Percentiles rank a stretch among this genome's conserved stretches.
Evolutionary conservation across 1,139 yeast genomes (phyloP).

Genomic region (Entelexis paramagnoliae): DNA sequence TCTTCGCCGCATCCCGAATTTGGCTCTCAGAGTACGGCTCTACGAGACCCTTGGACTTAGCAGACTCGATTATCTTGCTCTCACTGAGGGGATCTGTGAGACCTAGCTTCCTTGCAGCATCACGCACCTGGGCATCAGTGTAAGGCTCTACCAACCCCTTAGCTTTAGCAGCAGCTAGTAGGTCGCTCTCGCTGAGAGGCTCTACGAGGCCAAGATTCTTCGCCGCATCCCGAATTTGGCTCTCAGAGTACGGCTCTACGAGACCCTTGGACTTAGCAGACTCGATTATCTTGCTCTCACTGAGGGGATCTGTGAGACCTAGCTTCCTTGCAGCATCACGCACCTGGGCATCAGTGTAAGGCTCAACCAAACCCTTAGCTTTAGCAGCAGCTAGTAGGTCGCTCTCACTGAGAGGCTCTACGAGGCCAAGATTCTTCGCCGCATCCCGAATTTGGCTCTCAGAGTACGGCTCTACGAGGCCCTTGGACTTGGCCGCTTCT

Average conservation of each 20-base stretch:
- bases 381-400: no score
- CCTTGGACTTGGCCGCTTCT: slow-evolving; percentile 19
- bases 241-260: slow-evolving; percentile 16
- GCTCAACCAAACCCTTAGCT: no score
- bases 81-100: slow-evolving; percentile 10
- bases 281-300: slow-evolving; percentile 10
- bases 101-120: slow-evolving; percentile 16
- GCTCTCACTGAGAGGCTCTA: slow-evolving; percentile 7
- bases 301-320: slow-evolving; percentile 16
- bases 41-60: slow-evolving; percentile 25
- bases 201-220: slow-evolving; percentile 16
- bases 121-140: slow-evolving; percentile 9
- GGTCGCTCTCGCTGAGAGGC: slow-evolving; percentile 13
- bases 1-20: slow-evolving; percentile 9
- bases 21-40: slow-evolving; percentile 15
- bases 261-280: slow-evolving; percentile 15
- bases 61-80: slow-evolving; percentile 1
- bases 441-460: slow-evolving; percentile 7
- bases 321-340: background rate
- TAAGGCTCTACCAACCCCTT: slow-evolving; percentile 8
- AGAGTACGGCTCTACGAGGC: slow-evolving; percentile 23
- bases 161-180: slow-evolving; percentile 13
- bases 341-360: no score
- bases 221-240: slow-evolving; percentile 14
- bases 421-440: slow-evolving; percentile 16